Evolutionary conservation across 2,329 filamentous ascomycete genomes (phyloP).

Genomic region (Chaetomiaceae sp.): DNA sequence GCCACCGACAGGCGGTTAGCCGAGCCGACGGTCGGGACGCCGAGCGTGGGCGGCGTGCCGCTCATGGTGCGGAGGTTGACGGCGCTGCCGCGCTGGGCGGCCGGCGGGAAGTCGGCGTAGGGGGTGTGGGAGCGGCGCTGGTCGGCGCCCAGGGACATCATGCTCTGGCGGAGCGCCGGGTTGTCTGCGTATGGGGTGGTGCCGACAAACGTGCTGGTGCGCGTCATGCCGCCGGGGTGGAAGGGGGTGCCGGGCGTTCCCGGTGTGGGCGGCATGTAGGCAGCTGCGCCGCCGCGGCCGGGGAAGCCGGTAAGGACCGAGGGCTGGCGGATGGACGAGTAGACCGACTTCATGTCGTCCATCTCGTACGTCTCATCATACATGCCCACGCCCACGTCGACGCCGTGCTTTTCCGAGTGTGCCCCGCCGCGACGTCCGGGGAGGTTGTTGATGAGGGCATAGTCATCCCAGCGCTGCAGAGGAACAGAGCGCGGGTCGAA

Average conservation of each 20-base stretch:
- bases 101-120: slow-evolving; percentile 49
- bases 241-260: slow-evolving; percentile 66
- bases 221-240: slow-evolving; percentile 40
- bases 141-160: slow-evolving; percentile 59
- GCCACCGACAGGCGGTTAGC: slow-evolving; percentile 41
- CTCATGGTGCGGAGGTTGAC: slow-evolving; percentile 51
- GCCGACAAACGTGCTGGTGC: slow-evolving; percentile 40
- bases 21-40: slow-evolving; percentile 29
- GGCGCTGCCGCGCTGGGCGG: slow-evolving; percentile 49
- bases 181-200: slow-evolving; percentile 46
- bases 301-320: slow-evolving; percentile 85
- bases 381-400: slow-evolving; percentile 60
- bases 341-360: slow-evolving; percentile 96
- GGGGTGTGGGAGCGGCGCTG: slow-evolving; percentile 52
- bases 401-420: slow-evolving; percentile 54
- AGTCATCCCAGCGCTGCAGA: slow-evolving; percentile 95
- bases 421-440: slow-evolving; percentile 82
- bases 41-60: slow-evolving; percentile 41
- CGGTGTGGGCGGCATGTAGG: slow-evolving; percentile 81
- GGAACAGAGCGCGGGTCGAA: slow-evolving; percentile 93
- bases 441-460: slow-evolving; percentile 78
- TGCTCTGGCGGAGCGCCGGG: slow-evolving; percentile 58
- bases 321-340: slow-evolving; percentile 84
- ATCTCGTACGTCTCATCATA: slow-evolving; percentile 86
- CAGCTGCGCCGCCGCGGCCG: slow-evolving; percentile 52